Evolutionary conservation across 768 basidiomycete species (phyloP), one percentile per base, ranked within the genome.

Genomic region (Lepiota venenata): DNA sequence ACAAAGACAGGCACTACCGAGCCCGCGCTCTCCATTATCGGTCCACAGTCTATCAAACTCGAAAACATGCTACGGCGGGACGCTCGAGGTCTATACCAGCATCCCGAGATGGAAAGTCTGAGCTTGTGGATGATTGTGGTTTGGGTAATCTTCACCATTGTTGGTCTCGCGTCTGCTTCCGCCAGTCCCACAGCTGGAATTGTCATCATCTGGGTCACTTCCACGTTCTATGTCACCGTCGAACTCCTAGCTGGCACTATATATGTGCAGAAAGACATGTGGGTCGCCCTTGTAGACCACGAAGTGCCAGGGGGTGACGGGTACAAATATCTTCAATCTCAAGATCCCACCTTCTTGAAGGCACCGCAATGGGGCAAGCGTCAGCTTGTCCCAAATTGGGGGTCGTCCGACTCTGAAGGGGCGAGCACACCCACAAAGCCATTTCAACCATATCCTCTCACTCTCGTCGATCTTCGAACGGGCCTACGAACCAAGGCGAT

Each of bases 11-110:
- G 37, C 42, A 2, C 35, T 12, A 11, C 43, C 35, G 20, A 44
- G 1, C 37, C 60, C 3, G 58, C 55, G 10, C 42, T 62, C 3
- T 54, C 50, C 4, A 42, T 56, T n/a, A 37, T 55, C 3, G 48
- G 48, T 20, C 16, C 48, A 8, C 29, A 45, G 16, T 22, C 47
- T 5, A 44, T 56, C 14, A 52, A 54, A 4, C 46, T 62, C 14
- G 59, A 62, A 18, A 45, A 60, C 25, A 57, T 51, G 42, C 14
- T 52, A 11, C 51, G 38, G 16, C 42, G 43, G 2, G 51, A 52
- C 37, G 38, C 43, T 38, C 43, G 42, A n/a, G 51, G 18, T 8
- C 27, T 52, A n/a, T 42, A 52, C 15, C 22, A 10, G 21, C 51
- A 46, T 11, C 8, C 42, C 12, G 43, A 52, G 32, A 36, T 46